Percentiles rank a stretch among this genome's conserved stretches.
phyloP scores from a whole-genome alignment of 352 stramenopile species.

The Pythium sp. region DNA sequence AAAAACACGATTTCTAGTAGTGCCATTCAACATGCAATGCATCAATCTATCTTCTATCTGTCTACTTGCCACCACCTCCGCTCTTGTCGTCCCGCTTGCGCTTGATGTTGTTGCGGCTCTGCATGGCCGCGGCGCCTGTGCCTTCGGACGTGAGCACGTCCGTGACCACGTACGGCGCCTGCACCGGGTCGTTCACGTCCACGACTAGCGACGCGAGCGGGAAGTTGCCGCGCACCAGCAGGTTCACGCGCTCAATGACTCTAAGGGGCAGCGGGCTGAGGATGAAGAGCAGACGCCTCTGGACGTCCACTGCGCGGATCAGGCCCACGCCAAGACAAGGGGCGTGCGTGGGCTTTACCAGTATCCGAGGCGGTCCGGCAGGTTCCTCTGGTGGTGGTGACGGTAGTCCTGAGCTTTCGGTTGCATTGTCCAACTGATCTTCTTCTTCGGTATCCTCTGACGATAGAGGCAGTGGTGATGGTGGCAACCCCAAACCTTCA shows the following conservation, averaged over 20 bases:
- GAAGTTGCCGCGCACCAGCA: slow-evolving; percentile 70
- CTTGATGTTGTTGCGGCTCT: slow-evolving; percentile 88
- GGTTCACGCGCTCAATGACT: slow-evolving; percentile 59
- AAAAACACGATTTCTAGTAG: background rate
- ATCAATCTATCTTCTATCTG: background rate
- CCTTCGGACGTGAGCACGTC: slow-evolving; percentile 71
- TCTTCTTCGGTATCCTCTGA: too few species aligned
- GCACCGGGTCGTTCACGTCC: slow-evolving; percentile 34
- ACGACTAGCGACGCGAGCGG: slow-evolving; percentile 55
- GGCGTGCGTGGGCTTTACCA: slow-evolving; percentile 47
- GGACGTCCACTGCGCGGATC: slow-evolving; percentile 55
- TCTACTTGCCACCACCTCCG: slow-evolving; percentile 2
- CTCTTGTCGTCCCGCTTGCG: slow-evolving; percentile 68
- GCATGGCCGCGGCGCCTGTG: slow-evolving; percentile 73
- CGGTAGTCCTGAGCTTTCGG: background rate
- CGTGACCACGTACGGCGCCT: slow-evolving; percentile 62
- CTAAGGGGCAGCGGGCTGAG: slow-evolving; percentile 60
- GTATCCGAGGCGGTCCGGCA: slow-evolving; percentile 41
- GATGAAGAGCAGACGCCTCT: slow-evolving; percentile 54
- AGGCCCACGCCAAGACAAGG: slow-evolving; percentile 70
- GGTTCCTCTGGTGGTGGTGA: background rate
- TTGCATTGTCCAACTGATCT: background rate
- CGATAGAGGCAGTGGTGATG: background rate
- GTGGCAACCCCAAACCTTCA: background rate
- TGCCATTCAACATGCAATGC: background rate